These are phyloP conservation scores for Orbilia brochopaga DNA, from an alignment of 2,329 filamentous ascomycete species.

Conservation along the genomic window DNA sequence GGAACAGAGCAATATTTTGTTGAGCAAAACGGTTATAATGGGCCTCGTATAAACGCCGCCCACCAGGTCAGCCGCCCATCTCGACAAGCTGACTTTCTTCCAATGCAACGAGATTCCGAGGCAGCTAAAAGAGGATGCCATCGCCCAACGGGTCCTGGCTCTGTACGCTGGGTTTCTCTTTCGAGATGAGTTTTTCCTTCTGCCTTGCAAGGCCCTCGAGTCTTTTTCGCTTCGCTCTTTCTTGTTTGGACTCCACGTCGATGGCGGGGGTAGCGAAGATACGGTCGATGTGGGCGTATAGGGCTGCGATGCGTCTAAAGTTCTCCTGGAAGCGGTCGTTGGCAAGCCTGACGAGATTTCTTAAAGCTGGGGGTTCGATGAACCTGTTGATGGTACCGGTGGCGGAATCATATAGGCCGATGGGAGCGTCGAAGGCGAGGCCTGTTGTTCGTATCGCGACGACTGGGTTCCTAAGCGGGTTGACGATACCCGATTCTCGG, in stretches of 20 bases:
- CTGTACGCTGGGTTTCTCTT: not conserved
- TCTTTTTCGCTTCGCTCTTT: slow-evolving; percentile 20
- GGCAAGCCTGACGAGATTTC: slow-evolving; percentile 70
- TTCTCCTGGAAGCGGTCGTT: slow-evolving; percentile 79
- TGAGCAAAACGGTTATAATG: not conserved
- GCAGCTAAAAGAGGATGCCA: slow-evolving; percentile 26
- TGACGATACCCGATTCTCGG: slow-evolving; percentile 84
- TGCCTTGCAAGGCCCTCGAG: slow-evolving; percentile 21
- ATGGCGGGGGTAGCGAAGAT: not conserved
- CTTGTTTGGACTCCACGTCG: slow-evolving; percentile 16
- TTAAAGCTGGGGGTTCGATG: slow-evolving; percentile 67
- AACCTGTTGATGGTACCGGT: slow-evolving; percentile 56
- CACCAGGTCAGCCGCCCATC: too few relatives aligned
- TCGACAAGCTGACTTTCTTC: too few relatives aligned
- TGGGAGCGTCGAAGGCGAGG: slow-evolving; percentile 77
- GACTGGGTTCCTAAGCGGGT: slow-evolving; percentile 68
- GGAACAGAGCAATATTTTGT: not conserved
- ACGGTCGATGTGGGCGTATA: slow-evolving; percentile 57
- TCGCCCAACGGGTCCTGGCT: slow-evolving; percentile 16
- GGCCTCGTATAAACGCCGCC: too few relatives aligned
- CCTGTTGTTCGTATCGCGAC: slow-evolving; percentile 86
- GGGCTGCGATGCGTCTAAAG: slow-evolving; percentile 69
- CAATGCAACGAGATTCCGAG: not conserved
- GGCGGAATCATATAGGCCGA: slow-evolving; percentile 64
- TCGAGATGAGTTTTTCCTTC: slow-evolving; percentile 1